These are phyloP conservation scores for Auriculariales sp. DNA, from an alignment of 768 basidiomycete genomes.

Conservation along the genomic window DNA sequence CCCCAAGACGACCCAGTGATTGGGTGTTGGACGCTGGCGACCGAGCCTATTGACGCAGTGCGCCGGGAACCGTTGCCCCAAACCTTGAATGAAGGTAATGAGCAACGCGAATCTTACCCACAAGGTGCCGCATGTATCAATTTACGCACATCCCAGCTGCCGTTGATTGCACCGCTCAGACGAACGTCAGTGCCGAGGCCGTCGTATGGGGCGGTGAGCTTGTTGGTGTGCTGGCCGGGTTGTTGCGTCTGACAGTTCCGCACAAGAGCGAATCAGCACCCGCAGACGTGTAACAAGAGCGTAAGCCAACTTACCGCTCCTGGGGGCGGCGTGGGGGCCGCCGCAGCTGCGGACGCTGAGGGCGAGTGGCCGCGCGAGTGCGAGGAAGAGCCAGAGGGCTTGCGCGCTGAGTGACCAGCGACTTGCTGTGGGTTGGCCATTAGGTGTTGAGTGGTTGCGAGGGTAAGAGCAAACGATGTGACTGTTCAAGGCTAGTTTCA, in stretches of 20 bases:
- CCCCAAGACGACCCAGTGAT: slow-evolving; percentile 37
- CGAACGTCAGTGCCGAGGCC: slow-evolving; percentile 33
- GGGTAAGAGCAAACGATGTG: no score
- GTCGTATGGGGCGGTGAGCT: slow-evolving; percentile 25
- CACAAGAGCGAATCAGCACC: slow-evolving; percentile 4
- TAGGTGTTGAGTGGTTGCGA: no score
- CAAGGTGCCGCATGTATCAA: no score
- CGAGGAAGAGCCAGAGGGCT: slow-evolving; percentile 56
- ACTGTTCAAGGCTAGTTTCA: not conserved
- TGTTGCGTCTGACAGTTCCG: slow-evolving; percentile 14
- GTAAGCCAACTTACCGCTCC: slow-evolving; percentile 33
- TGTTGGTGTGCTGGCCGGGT: slow-evolving; percentile 33
- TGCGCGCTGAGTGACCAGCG: slow-evolving; percentile 42
- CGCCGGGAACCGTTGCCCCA: slow-evolving; percentile 43
- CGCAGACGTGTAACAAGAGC: not conserved
- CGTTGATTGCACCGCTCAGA: slow-evolving; percentile 38
- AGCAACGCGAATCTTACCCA: slow-evolving; percentile 6
- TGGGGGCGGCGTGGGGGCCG: no score
- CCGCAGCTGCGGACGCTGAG: no score
- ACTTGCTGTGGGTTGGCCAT: slow-evolving; percentile 18
- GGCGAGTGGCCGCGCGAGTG: slow-evolving; percentile 52
- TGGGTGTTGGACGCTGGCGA: slow-evolving; percentile 23
- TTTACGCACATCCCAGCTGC: slow-evolving; percentile 58
- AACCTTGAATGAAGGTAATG: slow-evolving; percentile 26
- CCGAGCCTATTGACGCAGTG: slow-evolving; percentile 50